Evolutionary conservation across 306 rosid species (phyloP), one percentile per base, ranked within the genome.

Genomic region (Elaeagnus macrophylla): DNA sequence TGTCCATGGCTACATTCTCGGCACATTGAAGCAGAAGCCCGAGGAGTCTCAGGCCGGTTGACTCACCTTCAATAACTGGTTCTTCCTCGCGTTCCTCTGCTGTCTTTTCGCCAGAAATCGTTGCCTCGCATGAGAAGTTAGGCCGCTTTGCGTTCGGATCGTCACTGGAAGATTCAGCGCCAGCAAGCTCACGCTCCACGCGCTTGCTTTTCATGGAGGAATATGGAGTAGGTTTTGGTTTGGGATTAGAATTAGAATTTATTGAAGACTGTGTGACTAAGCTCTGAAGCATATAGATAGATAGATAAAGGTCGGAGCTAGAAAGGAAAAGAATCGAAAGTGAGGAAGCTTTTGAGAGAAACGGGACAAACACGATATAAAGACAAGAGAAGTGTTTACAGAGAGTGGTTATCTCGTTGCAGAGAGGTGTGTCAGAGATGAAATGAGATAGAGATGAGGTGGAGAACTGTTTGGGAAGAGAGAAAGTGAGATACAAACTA

Each of bases 1-100:
- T 78, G 8, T 91, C 89, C 81, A 77, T 73, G 43, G 99, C 93
- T 1, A 91, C 85, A 67, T 82, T 76, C 87, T 91, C 99, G 1
- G 99, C 99, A 71, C 99, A 91, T 78, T 87, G 99, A 0, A 91
- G 86, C 7, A 91, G 70, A 1, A 91, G 83, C 0, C 99, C 96
- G 0, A 91, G 62, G 8, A 91, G 80, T 42, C 83, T 76, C 12
- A 91, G 58, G 0, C 99, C 96, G 1, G 67, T 72, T 6, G 96
- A 82, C 36, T 90, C 94, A 0, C 66, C 72, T 39, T 68, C 81
- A 1, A 66, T 62, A 10, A 53, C 43, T 0, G 46, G 72, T 9
- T 64, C 74, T 7, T 16, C 64, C 7, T 71, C 86, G 5, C 38
- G 39, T 18, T 71, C 77, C 12, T 60, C 79, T 10, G 47, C 49